Conservation (phyloP, 305 asterid species). For the Fraxinus albicans region DNA sequence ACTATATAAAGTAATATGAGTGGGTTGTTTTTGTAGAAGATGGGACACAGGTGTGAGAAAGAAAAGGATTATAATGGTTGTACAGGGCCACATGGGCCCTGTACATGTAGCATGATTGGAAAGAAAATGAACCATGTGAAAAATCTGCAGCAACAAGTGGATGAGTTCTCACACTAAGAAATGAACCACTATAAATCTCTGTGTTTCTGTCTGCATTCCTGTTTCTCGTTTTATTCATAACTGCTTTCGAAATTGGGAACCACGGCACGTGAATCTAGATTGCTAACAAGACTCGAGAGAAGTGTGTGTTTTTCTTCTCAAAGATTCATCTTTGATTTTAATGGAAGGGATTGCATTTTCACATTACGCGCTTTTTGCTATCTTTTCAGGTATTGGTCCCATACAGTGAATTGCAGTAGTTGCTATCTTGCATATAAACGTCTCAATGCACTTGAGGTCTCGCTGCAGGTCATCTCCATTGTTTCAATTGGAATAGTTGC, state of each 20-base stretch:
- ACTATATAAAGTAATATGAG: neutral
- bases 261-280: neutral
- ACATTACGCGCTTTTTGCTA: neutral
- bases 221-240: neutral
- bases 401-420: conserved; percentile 72
- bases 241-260: neutral
- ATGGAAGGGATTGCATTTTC: neutral
- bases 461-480: conserved; percentile 52
- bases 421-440: conserved; percentile 64
- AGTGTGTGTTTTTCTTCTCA: neutral
- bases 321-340: neutral
- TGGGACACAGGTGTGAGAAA: neutral
- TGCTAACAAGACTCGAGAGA: neutral
- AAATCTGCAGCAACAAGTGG: neutral
- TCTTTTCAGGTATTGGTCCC: conserved; percentile 74
- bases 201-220: neutral
- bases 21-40: neutral
- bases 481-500: conserved; percentile 55
- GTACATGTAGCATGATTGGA: no score
- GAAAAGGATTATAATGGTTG: neutral
- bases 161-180: neutral
- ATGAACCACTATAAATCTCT: neutral
- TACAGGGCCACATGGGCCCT: no score
- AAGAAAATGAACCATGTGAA: neutral
- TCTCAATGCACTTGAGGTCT: conserved; percentile 50